Evolutionary conservation across 345 rosid genomes (phyloP).

Genomic region (Boechera retrofracta): DNA sequence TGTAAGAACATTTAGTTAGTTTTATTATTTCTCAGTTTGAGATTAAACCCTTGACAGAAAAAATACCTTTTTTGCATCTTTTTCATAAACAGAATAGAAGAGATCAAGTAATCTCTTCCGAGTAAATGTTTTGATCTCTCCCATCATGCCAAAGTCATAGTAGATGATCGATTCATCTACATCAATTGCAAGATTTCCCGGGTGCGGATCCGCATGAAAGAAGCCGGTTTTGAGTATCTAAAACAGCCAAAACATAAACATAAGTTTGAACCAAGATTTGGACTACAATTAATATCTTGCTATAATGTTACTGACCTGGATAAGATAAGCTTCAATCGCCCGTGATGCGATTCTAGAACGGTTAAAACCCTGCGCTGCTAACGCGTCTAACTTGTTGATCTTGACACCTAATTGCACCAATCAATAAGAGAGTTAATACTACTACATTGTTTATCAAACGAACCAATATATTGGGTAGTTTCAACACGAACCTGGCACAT

Average conservation of each 20-base stretch:
- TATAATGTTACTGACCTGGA: constrained; percentile 64
- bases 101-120: constrained; percentile 85
- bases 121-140: constrained; percentile 91
- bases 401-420: constrained; percentile 64
- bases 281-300: neutral
- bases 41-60: constrained; percentile 5
- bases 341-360: constrained; percentile 86
- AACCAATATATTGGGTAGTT: constrained; percentile 36
- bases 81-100: constrained; percentile 89
- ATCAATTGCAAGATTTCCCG: constrained; percentile 95
- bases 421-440: constrained; percentile 11
- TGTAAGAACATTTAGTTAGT: constrained; percentile 48
- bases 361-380: constrained; percentile 65
- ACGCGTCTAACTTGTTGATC: constrained; percentile 63
- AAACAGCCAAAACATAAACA: constrained; percentile 26
- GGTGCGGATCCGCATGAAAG: constrained; percentile 99
- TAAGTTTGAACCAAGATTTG: constrained; percentile 12
- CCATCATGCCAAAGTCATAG: constrained; percentile 99
- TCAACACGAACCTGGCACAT: constrained; percentile 78
- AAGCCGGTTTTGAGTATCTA: constrained; percentile 93
- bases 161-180: constrained; percentile 81
- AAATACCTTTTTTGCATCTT: constrained; percentile 87
- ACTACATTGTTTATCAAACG: neutral
- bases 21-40: constrained; percentile 35
- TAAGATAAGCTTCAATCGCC: constrained; percentile 89